Evolutionary conservation across 2,329 filamentous ascomycete species (phyloP).

Genomic region (Blumeria hordei): DNA sequence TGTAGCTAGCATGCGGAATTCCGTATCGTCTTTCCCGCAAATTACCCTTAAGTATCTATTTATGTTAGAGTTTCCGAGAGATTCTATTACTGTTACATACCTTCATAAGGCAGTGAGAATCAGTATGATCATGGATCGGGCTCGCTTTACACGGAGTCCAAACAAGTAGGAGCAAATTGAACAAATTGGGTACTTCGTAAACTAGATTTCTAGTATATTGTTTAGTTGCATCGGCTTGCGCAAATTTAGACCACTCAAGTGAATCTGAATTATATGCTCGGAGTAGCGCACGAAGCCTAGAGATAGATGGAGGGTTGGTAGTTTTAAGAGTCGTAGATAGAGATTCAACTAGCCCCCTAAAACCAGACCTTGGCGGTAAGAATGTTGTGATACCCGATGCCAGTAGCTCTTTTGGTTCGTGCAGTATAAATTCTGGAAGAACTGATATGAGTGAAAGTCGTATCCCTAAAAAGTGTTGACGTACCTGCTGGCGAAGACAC

Average conservation of each 20-base stretch:
- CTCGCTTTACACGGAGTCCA: constrained; percentile 71
- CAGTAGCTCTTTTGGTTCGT: too few species aligned
- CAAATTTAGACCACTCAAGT: constrained; percentile 50
- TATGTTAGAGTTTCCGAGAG: not conserved
- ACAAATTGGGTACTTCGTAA: constrained; percentile 58
- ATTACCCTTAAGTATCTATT: constrained; percentile 42
- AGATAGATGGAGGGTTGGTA: constrained; percentile 3
- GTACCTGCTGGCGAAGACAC: too few species aligned
- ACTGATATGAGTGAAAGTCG: too few species aligned
- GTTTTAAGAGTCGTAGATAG: not conserved
- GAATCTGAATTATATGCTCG: constrained; percentile 43
- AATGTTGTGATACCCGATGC: too few species aligned
- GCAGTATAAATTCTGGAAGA: too few species aligned
- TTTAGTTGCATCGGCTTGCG: constrained; percentile 42
- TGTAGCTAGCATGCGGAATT: constrained; percentile 20
- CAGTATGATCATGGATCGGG: constrained; percentile 70
- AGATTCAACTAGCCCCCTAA: not conserved
- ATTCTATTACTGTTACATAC: constrained; percentile 18
- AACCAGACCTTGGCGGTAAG: not conserved
- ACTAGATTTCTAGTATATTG: constrained; percentile 76
- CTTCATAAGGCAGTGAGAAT: constrained; percentile 86
- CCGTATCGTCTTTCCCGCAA: constrained; percentile 57
- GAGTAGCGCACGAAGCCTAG: constrained; percentile 46
- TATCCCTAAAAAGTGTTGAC: too few species aligned
- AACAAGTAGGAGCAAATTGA: constrained; percentile 38